Percentiles rank a stretch among this genome's conserved stretches.
phyloP scores from a whole-genome alignment of 768 basidiomycete species.

The Naganishia randhawae region DNA sequence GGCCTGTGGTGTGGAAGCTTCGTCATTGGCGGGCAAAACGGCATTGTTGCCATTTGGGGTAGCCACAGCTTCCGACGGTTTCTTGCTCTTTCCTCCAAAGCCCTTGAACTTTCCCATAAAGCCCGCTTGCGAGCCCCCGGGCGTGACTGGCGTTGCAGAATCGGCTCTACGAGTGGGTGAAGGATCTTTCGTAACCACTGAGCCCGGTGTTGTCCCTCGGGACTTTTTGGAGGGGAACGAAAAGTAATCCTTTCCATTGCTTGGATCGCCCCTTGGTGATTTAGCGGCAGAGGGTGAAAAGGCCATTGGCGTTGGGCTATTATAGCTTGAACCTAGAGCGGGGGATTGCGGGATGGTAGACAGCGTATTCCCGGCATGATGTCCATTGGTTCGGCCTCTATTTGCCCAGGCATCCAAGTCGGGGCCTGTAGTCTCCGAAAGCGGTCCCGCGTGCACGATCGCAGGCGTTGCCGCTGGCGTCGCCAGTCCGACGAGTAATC shows the following conservation, averaged over 20 bases:
- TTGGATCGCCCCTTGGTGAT: slow-evolving; percentile 32
- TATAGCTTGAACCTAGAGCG: slow-evolving; percentile 14
- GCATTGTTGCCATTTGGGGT: slow-evolving; percentile 42
- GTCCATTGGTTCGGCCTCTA: slow-evolving; percentile 6
- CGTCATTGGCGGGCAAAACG: slow-evolving; percentile 45
- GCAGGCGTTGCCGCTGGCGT: slow-evolving; percentile 68
- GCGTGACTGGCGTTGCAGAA: slow-evolving; percentile 49
- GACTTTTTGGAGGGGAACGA: slow-evolving; percentile 33
- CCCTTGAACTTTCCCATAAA: slow-evolving; percentile 77
- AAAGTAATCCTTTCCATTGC: slow-evolving; percentile 45
- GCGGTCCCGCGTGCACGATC: slow-evolving; percentile 53
- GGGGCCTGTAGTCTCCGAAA: slow-evolving; percentile 48
- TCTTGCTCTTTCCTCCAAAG: slow-evolving; percentile 62
- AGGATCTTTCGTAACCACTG: slow-evolving; percentile 13
- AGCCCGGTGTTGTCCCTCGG: slow-evolving; percentile 17
- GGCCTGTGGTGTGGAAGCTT: slow-evolving; percentile 36
- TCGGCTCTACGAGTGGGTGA: slow-evolving; percentile 30
- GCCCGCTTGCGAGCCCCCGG: slow-evolving; percentile 54
- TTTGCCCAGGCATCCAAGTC: slow-evolving; percentile 48
- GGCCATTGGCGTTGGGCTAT: slow-evolving; percentile 1
- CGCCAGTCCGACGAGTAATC: slow-evolving; percentile 57
- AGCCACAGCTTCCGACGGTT: slow-evolving; percentile 47
- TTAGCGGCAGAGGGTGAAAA: slow-evolving; percentile 15
- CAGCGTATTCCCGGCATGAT: slow-evolving; percentile 33
- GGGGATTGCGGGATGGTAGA: slow-evolving; percentile 57